A percentile compares a stretch with the other conserved stretches of the same genome.
Evolutionary conservation across 805 yeast genomes (phyloP).

Genomic region (Hanseniaspora jakobsenii): DNA sequence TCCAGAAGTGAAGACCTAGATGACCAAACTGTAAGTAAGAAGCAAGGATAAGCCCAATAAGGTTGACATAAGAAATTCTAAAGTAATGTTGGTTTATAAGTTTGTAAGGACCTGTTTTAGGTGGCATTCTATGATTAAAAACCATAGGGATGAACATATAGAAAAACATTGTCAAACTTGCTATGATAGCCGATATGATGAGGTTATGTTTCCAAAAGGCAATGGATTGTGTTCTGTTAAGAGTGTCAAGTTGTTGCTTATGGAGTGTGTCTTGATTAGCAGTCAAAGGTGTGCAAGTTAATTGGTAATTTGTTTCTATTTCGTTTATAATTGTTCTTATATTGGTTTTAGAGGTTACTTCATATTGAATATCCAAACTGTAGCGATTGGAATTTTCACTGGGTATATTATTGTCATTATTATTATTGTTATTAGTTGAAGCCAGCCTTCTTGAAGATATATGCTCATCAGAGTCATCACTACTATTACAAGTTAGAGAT

Average conservation of each 20-base stretch:
- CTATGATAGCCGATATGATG: slow-evolving; percentile 39
- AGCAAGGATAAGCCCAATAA: slow-evolving; percentile 55
- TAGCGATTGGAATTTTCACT: slow-evolving; percentile 26
- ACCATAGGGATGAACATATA: slow-evolving; percentile 39
- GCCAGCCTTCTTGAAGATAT: no score
- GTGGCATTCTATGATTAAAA: slow-evolving; percentile 14
- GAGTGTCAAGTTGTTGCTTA: slow-evolving; percentile 49
- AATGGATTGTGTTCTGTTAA: slow-evolving; percentile 62
- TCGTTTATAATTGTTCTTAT: slow-evolving; percentile 4
- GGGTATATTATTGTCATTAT: background rate
- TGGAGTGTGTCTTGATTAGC: slow-evolving; percentile 13
- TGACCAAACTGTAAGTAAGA: slow-evolving; percentile 43
- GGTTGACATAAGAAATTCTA: slow-evolving; percentile 23
- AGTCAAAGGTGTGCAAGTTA: slow-evolving; percentile 34
- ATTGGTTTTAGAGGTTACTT: slow-evolving; percentile 36
- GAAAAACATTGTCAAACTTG: slow-evolving; percentile 47
- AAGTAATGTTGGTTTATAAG: slow-evolving; percentile 6
- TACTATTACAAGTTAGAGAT: no score
- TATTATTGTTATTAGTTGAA: no score
- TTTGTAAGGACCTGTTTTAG: slow-evolving; percentile 6
- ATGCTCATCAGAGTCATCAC: no score
- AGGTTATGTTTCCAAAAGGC: slow-evolving; percentile 55
- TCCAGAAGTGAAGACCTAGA: slow-evolving; percentile 58
- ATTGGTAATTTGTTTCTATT: slow-evolving; percentile 48
- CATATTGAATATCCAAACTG: slow-evolving; percentile 42